Percentiles rank a stretch among this genome's conserved stretches.
Conservation (phyloP, 805 yeast species). For the Jamesozyma piceae region DNA sequence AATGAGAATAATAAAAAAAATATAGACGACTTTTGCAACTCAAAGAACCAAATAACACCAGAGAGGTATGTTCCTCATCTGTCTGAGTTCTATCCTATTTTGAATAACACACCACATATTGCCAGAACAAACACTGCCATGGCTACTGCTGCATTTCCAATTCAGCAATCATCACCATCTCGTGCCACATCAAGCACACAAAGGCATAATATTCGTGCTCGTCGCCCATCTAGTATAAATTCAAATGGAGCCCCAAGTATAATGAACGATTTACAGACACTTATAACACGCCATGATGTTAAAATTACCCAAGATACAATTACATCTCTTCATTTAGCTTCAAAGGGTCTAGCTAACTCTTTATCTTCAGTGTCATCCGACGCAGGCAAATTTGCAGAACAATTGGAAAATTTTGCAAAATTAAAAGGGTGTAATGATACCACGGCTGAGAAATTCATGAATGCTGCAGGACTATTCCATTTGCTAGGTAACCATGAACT, state of each 20-base stretch:
- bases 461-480: constrained; percentile 70
- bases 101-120: constrained; percentile 26
- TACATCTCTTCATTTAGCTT: constrained; percentile 40
- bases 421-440: constrained; percentile 50
- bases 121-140: neutral
- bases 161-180: neutral
- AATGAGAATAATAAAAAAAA: too few species aligned
- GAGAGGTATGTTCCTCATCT: constrained; percentile 39
- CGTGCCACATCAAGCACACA: neutral
- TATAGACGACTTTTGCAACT: too few species aligned
- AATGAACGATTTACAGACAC: constrained; percentile 44
- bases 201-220: constrained; percentile 1
- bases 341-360: constrained; percentile 36
- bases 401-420: constrained; percentile 56
- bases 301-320: constrained; percentile 40
- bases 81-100: constrained; percentile 49
- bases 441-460: constrained; percentile 52
- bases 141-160: neutral
- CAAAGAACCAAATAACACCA: constrained; percentile 7
- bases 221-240: constrained; percentile 31
- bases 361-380: constrained; percentile 38
- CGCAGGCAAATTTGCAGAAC: constrained; percentile 61
- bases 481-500: constrained; percentile 70
- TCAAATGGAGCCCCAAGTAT: constrained; percentile 41
- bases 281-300: constrained; percentile 54